These are phyloP conservation scores for Sporothrix schenckii DNA, from an alignment of 2,329 filamentous ascomycete genomes.

Conservation along the genomic window DNA sequence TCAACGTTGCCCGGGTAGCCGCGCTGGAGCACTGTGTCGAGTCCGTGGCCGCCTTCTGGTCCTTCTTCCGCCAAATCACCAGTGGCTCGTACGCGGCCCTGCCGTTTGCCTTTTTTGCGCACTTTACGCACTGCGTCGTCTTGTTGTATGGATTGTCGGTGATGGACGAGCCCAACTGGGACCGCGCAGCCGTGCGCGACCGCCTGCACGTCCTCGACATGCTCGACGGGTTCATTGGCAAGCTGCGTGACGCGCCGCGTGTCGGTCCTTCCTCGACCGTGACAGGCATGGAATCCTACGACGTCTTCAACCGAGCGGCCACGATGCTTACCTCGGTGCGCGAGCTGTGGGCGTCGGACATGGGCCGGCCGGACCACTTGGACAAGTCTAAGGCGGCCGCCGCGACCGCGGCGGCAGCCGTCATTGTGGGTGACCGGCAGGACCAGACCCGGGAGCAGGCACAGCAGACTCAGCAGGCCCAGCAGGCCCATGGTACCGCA, in stretches of 20 bases:
- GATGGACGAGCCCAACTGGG: slow-evolving; percentile 47
- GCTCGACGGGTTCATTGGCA: slow-evolving; percentile 38
- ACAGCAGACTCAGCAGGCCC: no score
- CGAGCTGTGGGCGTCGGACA: slow-evolving; percentile 31
- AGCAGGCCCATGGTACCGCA: no score
- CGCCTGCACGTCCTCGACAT: slow-evolving; percentile 44
- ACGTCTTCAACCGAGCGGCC: slow-evolving; percentile 30
- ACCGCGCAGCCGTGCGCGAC: slow-evolving; percentile 42
- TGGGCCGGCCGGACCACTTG: neutral
- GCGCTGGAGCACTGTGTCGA: slow-evolving; percentile 35
- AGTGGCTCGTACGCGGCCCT: slow-evolving; percentile 41
- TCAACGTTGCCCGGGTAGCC: slow-evolving; percentile 32
- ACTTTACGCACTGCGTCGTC: slow-evolving; percentile 43
- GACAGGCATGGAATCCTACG: neutral
- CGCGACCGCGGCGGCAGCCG: neutral
- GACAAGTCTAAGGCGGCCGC: neutral
- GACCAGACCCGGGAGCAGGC: neutral
- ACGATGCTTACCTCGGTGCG: slow-evolving; percentile 30
- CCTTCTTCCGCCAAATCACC: slow-evolving; percentile 42
- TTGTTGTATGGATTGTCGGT: slow-evolving; percentile 43
- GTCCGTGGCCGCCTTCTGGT: slow-evolving; percentile 44
- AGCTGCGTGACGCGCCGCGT: slow-evolving; percentile 31
- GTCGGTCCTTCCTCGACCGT: neutral
- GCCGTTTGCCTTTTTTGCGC: slow-evolving; percentile 44
- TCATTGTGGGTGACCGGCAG: neutral